A percentile compares a stretch with the other conserved stretches of the same genome.
These are phyloP conservation scores for Botrytis sinoallii DNA, from an alignment of 2,329 filamentous ascomycete genomes.

Conservation along the genomic window DNA sequence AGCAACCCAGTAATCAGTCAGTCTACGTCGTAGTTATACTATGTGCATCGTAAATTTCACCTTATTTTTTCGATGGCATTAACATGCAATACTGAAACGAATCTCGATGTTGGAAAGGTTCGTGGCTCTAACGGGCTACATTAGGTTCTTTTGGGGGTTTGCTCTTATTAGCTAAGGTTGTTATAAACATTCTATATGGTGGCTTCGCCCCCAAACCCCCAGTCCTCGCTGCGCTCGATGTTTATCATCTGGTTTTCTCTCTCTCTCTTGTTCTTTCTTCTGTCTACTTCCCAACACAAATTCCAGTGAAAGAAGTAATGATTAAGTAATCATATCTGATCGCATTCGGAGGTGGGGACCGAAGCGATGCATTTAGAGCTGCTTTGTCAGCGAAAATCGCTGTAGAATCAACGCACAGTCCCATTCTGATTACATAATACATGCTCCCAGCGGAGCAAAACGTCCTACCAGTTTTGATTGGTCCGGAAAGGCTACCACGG, in stretches of 20 bases:
- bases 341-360: neutral
- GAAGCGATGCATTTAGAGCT: neutral
- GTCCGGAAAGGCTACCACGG: neutral
- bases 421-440: neutral
- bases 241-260: neutral
- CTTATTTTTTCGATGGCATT: neutral
- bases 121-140: neutral
- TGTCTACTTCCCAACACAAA: neutral
- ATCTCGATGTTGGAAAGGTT: neutral
- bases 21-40: neutral
- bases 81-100: neutral
- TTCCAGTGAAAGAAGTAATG: neutral
- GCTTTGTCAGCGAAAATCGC: neutral
- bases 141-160: neutral
- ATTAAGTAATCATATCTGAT: neutral
- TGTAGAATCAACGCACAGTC: neutral
- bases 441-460: neutral
- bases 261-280: neutral
- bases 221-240: neutral
- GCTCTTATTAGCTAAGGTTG: neutral
- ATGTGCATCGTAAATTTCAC: neutral
- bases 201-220: neutral
- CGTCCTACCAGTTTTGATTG: neutral
- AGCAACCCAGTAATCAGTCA: neutral
- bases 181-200: neutral